Evolutionary conservation across 495 filamentous ascomycete species (phyloP), one percentile per base, ranked within the genome.

Genomic region (Aspergillus ostianus): DNA sequence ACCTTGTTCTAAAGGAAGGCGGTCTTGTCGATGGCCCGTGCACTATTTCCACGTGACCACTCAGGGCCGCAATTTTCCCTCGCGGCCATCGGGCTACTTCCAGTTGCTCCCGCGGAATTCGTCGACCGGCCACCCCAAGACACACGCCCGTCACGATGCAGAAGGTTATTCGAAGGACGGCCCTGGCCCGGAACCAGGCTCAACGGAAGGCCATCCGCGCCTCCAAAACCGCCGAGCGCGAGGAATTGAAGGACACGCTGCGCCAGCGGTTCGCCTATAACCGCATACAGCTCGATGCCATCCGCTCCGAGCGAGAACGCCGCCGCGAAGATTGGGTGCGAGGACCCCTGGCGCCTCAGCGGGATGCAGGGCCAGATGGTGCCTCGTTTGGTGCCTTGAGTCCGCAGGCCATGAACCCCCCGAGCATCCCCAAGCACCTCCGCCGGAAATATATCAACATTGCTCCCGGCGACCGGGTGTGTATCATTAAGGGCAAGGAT

Each of bases 271-370:
- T 70, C 56, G 64, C 69, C 32, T 69, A 64, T 52, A 76, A 78
- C 63, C 70, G 59, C 44, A 55, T 74, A 7, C 58, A 75, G 57
- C 63, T 70, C 50, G 62, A 72, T 49, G 53, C 59, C 52, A 54
- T 74, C 47, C 68, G 73, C 56, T 65, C 66, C 18, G 76, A 68
- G 52, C 64, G 61, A 26, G 17, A 67, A 51, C 64, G 66, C 54
- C 78, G 76, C 23, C 80, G 79, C 58, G 88, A 94, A 68, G 90
- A 96, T 68, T 93, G 86, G 80, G 71, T 87, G 56, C 70, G 91
- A 58, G 92, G 92, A 2, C 82, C 87, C 3, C 67, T 97, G 48
- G 89, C 90, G 1, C 92, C 92, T 0, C 82, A 84, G 61, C 80
- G 86, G 57, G 87, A 94, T 74, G 73, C 83, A 36, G 83, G 86